These are phyloP conservation scores for Pythium plurisporium DNA, from an alignment of 352 stramenopile species.

Conservation along the genomic window DNA sequence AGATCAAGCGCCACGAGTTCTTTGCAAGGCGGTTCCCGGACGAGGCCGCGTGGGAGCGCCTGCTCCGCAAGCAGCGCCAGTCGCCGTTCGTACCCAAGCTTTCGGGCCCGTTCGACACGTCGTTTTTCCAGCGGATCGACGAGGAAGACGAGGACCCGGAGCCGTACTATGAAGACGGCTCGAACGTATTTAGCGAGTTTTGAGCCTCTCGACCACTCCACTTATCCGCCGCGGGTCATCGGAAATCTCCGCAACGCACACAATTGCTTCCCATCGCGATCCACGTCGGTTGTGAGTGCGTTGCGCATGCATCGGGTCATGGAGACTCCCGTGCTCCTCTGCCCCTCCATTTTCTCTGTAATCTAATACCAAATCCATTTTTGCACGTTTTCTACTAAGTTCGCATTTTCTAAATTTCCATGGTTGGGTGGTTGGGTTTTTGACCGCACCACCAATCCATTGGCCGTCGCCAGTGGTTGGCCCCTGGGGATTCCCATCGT, in stretches of 20 bases:
- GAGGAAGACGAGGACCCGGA: conserved; percentile 55
- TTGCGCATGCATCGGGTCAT: too few species aligned
- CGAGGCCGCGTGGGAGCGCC: conserved; percentile 32
- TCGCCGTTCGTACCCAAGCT: conserved; percentile 68
- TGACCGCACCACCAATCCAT: conserved; percentile 11
- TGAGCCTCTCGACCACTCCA: neutral
- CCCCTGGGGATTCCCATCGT: neutral
- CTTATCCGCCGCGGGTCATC: neutral
- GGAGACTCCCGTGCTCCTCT: too few species aligned
- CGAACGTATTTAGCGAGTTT: conserved; percentile 63
- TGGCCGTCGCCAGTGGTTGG: conserved; percentile 16
- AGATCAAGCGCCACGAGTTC: conserved; percentile 59
- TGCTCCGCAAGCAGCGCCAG: conserved; percentile 34
- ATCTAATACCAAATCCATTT: conserved; percentile 5
- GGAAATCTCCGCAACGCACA: too few species aligned
- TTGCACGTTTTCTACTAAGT: neutral
- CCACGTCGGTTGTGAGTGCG: too few species aligned
- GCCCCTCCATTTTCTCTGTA: conserved; percentile 11
- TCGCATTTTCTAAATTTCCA: conserved; percentile 3
- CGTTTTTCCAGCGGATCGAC: conserved; percentile 59
- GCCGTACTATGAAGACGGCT: conserved; percentile 65
- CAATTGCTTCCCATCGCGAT: too few species aligned
- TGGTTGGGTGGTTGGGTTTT: conserved; percentile 18
- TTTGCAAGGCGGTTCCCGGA: conserved; percentile 39
- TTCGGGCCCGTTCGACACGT: conserved; percentile 59